Evolutionary conservation across 2,329 filamentous ascomycete species (phyloP).

Genomic region (Ascochyta lentis): DNA sequence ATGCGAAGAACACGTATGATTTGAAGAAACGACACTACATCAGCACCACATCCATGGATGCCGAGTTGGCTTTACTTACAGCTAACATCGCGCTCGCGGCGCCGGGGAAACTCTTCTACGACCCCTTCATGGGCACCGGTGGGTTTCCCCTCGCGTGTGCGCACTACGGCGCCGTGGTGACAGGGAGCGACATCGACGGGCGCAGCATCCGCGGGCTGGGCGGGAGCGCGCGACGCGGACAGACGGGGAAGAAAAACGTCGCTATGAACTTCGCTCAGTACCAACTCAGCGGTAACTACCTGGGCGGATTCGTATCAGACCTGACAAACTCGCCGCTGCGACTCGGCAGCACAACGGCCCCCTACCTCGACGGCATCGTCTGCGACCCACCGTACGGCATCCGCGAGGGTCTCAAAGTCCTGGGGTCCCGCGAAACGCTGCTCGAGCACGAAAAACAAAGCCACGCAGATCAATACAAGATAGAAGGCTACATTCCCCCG

Average conservation of each 20-base stretch:
- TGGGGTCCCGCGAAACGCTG: conserved; percentile 71
- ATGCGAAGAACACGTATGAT: conserved; percentile 76
- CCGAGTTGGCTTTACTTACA: conserved; percentile 87
- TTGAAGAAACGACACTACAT: conserved; percentile 95
- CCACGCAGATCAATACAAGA: conserved; percentile 36
- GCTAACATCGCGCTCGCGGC: conserved; percentile 87
- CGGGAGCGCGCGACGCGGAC: conserved; percentile 51
- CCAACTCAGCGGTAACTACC: conserved; percentile 67
- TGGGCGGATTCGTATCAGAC: conserved; percentile 85
- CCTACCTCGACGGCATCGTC: conserved; percentile 83
- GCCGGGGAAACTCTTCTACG: conserved; percentile 86
- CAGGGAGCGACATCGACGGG: conserved; percentile 93
- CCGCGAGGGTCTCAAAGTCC: conserved; percentile 85
- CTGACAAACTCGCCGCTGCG: conserved; percentile 82
- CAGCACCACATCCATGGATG: conserved; percentile 96
- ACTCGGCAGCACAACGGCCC: conserved; percentile 10
- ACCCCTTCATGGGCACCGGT: conserved; percentile 94
- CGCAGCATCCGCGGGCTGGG: conserved; percentile 78
- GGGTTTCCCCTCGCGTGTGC: conserved; percentile 90
- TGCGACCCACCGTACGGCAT: conserved; percentile 98
- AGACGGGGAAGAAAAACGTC: conserved; percentile 56
- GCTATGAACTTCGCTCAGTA: conserved; percentile 87
- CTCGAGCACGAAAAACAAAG: conserved; percentile 31
- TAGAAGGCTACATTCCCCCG: conserved; percentile 74
- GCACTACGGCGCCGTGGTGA: conserved; percentile 82